A percentile compares a stretch with the other conserved stretches of the same genome.
phyloP scores from a whole-genome alignment of 768 basidiomycete species.

The Dacryopinax spathularia region DNA sequence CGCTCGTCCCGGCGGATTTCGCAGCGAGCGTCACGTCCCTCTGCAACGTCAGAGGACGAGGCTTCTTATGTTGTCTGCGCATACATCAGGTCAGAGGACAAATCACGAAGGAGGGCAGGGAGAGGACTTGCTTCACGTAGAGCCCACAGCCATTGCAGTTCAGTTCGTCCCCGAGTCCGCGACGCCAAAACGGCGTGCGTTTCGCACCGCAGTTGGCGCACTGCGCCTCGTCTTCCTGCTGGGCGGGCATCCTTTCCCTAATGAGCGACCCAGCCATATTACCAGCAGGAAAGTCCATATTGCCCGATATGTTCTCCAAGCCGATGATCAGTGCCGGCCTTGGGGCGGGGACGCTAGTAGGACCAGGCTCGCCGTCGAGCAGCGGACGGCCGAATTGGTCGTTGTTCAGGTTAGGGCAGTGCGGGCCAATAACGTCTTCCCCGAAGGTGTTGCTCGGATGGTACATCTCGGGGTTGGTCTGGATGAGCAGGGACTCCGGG shows the following conservation, averaged over 20 bases:
- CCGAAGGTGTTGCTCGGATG: neutral
- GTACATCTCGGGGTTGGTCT: neutral
- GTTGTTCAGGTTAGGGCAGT: neutral
- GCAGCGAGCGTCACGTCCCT: conserved; percentile 44
- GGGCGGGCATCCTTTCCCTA: too few species aligned
- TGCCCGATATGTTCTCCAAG: too few species aligned
- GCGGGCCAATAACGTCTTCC: neutral
- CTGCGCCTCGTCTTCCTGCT: conserved; percentile 43
- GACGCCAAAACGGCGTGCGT: conserved; percentile 75
- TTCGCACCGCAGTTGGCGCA: conserved; percentile 83
- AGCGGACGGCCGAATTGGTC: neutral
- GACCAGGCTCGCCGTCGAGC: neutral
- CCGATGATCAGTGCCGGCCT: neutral
- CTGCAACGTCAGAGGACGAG: conserved; percentile 70
- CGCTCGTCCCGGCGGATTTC: conserved; percentile 47
- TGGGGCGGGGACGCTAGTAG: neutral
- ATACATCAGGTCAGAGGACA: neutral
- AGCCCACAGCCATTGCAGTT: conserved; percentile 83
- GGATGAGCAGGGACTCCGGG: neutral
- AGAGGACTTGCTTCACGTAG: conserved; percentile 47
- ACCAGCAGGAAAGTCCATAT: too few species aligned
- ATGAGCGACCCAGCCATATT: too few species aligned
- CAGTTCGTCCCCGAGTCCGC: conserved; percentile 74
- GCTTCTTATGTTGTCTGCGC: conserved; percentile 57
- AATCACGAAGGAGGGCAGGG: neutral